Percentiles rank a stretch among this genome's conserved stretches.
Conservation (phyloP, 192 early-diverging fungal species). For the Fimicolochytrium jonesii region DNA sequence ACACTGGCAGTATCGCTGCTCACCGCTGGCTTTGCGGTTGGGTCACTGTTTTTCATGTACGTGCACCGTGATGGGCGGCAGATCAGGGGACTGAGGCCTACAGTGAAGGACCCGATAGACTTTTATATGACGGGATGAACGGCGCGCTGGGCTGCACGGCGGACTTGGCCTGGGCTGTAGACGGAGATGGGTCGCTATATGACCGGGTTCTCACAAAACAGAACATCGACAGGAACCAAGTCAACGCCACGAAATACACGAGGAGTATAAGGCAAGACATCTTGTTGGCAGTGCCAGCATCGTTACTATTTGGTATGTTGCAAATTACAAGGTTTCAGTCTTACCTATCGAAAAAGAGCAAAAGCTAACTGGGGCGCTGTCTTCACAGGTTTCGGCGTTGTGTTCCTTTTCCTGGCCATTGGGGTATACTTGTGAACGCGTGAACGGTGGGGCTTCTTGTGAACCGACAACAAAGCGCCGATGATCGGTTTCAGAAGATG, state of each 20-base stretch:
- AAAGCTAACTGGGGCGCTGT: not conserved
- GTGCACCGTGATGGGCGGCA: too few species aligned
- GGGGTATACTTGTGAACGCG: constrained; percentile 6
- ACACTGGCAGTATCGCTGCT: not conserved
- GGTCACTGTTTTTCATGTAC: constrained; percentile 20
- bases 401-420: not conserved
- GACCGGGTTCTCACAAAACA: not conserved
- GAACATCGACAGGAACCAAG: constrained; percentile 8
- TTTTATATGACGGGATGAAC: too few species aligned
- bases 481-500: too few species aligned
- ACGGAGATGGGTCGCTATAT: not conserved
- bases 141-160: not conserved
- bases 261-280: constrained; percentile 1
- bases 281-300: constrained; percentile 8
- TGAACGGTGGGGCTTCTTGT: too few species aligned
- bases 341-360: not conserved
- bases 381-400: constrained; percentile 1
- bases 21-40: not conserved
- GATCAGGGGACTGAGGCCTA: too few species aligned
- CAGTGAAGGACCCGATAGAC: not conserved
- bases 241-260: constrained; percentile 15
- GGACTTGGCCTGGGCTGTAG: not conserved
- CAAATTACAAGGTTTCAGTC: not conserved
- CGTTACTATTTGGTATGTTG: constrained; percentile 19
- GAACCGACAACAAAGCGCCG: too few species aligned